Conservation (phyloP, 495 filamentous ascomycete genomes). For the Xylaria nigripes region DNA sequence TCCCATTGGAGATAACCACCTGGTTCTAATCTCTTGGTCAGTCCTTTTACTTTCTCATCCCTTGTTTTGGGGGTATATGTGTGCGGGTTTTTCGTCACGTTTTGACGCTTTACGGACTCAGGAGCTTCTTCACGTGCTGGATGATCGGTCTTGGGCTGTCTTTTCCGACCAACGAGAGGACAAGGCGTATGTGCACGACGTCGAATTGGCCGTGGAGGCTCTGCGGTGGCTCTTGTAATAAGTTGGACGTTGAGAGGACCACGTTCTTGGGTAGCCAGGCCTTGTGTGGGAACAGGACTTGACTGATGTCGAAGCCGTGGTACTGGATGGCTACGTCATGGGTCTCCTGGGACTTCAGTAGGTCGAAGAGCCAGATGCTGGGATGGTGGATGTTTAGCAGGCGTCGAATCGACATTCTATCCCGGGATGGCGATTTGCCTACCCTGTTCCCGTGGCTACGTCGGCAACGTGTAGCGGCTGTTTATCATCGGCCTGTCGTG, state of each 20-base stretch:
- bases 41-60: neutral
- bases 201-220: constrained; percentile 7
- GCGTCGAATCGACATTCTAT: neutral
- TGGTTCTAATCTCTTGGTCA: neutral
- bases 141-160: neutral
- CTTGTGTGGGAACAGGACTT: neutral
- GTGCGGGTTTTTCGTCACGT: too few relatives aligned
- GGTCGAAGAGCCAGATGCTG: constrained; percentile 6
- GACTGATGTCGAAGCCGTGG: constrained; percentile 4
- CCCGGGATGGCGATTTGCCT: neutral
- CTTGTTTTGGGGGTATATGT: too few relatives aligned
- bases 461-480: neutral
- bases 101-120: neutral
- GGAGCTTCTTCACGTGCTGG: constrained; percentile 1
- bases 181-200: neutral
- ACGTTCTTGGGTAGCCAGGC: constrained; percentile 3
- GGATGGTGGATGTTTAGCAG: neutral
- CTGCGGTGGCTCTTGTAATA: constrained; percentile 1
- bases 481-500: neutral
- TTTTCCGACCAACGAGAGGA: neutral
- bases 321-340: neutral
- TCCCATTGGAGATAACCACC: constrained; percentile 7
- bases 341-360: neutral
- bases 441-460: constrained; percentile 6
- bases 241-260: neutral